These are phyloP conservation scores for Casuarina equisetifolia DNA, from an alignment of 306 rosid genomes.

Conservation along the genomic window DNA sequence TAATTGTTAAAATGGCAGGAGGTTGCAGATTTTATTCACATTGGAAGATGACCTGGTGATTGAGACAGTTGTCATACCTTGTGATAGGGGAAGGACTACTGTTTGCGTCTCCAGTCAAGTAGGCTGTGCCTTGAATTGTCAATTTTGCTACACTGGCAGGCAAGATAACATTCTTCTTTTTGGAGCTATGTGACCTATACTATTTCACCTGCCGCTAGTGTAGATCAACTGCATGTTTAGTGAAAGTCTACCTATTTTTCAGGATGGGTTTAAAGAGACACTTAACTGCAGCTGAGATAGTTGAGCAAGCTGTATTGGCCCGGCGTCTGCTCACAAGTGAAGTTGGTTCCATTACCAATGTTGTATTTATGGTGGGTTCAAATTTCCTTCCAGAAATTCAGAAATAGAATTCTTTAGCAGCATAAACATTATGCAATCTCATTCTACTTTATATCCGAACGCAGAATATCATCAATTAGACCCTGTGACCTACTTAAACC, in stretches of 20 bases:
- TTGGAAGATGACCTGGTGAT: conserved; percentile 77
- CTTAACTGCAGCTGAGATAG: conserved; percentile 88
- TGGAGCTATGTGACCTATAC: conserved; percentile 6
- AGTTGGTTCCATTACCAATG: conserved; percentile 85
- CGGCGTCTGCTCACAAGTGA: conserved; percentile 70
- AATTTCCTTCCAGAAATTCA: conserved; percentile 9
- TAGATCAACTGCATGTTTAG: conserved; percentile 22
- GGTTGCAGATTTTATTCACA: conserved; percentile 84
- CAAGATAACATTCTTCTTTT: conserved; percentile 32
- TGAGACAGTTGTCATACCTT: conserved; percentile 90
- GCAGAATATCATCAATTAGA: neutral
- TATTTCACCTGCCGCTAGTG: neutral
- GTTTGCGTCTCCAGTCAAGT: conserved; percentile 98
- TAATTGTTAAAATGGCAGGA: conserved; percentile 76
- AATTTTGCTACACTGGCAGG: conserved; percentile 96
- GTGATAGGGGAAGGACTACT: conserved; percentile 77
- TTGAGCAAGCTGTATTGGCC: conserved; percentile 87
- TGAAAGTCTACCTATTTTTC: conserved; percentile 29
- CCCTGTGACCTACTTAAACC: neutral
- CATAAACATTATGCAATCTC: neutral
- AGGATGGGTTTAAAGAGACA: conserved; percentile 94
- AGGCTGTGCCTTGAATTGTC: conserved; percentile 96
- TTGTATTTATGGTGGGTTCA: conserved; percentile 82
- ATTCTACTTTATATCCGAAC: neutral
- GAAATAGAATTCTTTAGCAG: neutral